phyloP scores from a whole-genome alignment of 345 rosid species.

The Clausena lansium region DNA sequence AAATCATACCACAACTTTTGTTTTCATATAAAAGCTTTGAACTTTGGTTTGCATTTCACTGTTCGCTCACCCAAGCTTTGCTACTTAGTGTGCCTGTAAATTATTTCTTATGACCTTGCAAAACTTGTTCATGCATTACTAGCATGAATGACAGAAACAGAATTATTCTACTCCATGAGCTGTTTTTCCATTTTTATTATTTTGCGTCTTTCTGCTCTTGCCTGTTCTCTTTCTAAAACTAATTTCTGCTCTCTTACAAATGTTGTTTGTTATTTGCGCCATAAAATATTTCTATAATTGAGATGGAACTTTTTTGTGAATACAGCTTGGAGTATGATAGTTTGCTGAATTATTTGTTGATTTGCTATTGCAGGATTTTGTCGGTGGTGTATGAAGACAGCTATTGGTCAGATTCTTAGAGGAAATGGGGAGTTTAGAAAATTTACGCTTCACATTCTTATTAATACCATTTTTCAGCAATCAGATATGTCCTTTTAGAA shows the following conservation, averaged over 20 bases:
- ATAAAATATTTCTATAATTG: not conserved
- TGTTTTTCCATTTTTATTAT: not conserved
- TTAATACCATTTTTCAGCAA: not conserved
- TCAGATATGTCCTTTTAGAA: not conserved
- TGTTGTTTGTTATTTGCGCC: not conserved
- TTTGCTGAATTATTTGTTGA: not conserved
- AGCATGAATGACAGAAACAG: not conserved
- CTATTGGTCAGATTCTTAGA: not conserved
- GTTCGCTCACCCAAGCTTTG: not conserved
- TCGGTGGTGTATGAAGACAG: not conserved
- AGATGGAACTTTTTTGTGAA: slow-evolving; percentile 2
- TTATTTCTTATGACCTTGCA: not conserved
- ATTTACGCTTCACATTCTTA: not conserved
- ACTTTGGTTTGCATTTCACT: not conserved
- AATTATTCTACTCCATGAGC: not conserved
- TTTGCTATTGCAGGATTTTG: not conserved
- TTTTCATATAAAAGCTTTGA: not conserved
- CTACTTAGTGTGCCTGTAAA: not conserved
- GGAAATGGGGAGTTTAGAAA: not conserved
- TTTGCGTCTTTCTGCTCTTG: not conserved
- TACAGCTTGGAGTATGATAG: not conserved
- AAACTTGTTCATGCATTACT: not conserved
- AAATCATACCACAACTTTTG: not conserved
- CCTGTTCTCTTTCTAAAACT: not conserved
- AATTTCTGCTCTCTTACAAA: not conserved